A percentile compares a stretch with the other conserved stretches of the same genome.
These are phyloP conservation scores for Chaetomiaceae sp. DNA, from an alignment of 2,329 filamentous ascomycete genomes.

Conservation along the genomic window DNA sequence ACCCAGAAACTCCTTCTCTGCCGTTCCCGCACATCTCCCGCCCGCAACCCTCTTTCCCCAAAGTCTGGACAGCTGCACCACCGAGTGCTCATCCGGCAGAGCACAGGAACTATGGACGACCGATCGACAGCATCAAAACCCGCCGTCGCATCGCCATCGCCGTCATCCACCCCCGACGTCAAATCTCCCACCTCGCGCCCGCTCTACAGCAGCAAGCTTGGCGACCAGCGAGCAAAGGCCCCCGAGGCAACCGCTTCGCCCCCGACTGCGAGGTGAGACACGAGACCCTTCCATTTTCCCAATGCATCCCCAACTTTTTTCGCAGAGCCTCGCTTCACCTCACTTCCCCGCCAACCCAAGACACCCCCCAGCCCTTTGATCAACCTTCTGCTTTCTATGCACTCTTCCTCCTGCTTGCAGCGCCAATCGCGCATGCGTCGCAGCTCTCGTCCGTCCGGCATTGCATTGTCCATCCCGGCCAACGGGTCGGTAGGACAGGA, in stretches of 20 bases:
- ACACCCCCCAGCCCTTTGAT: neutral
- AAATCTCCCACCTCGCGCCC: conserved; percentile 27
- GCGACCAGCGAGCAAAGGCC: conserved; percentile 26
- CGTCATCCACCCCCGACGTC: conserved; percentile 22
- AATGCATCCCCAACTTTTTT: conserved; percentile 22
- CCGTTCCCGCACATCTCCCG: conserved; percentile 27
- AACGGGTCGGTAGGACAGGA: neutral
- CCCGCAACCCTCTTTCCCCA: conserved; percentile 26
- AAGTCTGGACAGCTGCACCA: conserved; percentile 26
- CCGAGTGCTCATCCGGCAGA: conserved; percentile 20
- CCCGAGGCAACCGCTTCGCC: conserved; percentile 25
- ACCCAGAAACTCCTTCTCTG: conserved; percentile 27
- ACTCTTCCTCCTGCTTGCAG: neutral
- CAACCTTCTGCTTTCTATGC: conserved; percentile 9
- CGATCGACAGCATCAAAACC: conserved; percentile 27
- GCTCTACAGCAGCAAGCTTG: conserved; percentile 33
- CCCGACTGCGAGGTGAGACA: conserved; percentile 34
- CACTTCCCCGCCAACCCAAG: conserved; percentile 22
- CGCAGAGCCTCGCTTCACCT: conserved; percentile 7
- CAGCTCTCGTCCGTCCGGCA: neutral
- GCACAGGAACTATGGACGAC: conserved; percentile 29
- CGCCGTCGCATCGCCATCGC: conserved; percentile 21
- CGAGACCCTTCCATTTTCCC: conserved; percentile 22
- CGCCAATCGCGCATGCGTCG: neutral
- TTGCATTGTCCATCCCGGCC: conserved; percentile 1